Evolutionary conservation across 768 basidiomycete genomes (phyloP).

Genomic region (Naematelia encephala): DNA sequence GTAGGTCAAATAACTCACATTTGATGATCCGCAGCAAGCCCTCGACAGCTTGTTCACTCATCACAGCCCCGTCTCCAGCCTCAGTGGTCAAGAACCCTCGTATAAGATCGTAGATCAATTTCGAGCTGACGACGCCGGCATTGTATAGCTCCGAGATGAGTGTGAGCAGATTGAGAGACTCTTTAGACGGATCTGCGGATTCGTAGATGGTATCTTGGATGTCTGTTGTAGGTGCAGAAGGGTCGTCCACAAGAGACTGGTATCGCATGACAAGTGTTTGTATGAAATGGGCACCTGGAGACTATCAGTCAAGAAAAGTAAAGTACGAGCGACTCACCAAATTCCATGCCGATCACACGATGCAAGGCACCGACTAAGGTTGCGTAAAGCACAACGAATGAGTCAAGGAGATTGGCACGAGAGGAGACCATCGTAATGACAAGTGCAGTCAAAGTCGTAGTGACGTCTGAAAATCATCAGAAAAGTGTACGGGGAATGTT

Average conservation of each 20-base stretch:
- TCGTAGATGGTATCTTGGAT: constrained; percentile 30
- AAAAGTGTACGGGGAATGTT: neutral
- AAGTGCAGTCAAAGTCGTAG: constrained; percentile 69
- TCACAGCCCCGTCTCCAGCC: constrained; percentile 17
- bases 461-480: constrained; percentile 63
- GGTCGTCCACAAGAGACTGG: constrained; percentile 50
- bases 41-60: constrained; percentile 80
- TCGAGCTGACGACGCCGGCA: constrained; percentile 84
- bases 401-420: constrained; percentile 77
- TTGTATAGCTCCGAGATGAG: constrained; percentile 92
- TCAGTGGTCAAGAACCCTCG: constrained; percentile 64
- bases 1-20: constrained; percentile 16
- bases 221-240: constrained; percentile 3
- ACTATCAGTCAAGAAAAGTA: constrained; percentile 2
- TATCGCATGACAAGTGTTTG: constrained; percentile 69
- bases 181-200: constrained; percentile 63
- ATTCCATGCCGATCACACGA: constrained; percentile 78
- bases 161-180: constrained; percentile 80
- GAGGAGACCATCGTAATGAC: constrained; percentile 75
- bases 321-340: constrained; percentile 61
- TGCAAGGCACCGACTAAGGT: constrained; percentile 77
- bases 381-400: constrained; percentile 82
- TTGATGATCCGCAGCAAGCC: constrained; percentile 77
- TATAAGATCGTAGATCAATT: constrained; percentile 87
- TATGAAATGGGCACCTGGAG: constrained; percentile 73